Conservation (phyloP, 805 yeast species). For the Metschnikowia reukaufii region DNA sequence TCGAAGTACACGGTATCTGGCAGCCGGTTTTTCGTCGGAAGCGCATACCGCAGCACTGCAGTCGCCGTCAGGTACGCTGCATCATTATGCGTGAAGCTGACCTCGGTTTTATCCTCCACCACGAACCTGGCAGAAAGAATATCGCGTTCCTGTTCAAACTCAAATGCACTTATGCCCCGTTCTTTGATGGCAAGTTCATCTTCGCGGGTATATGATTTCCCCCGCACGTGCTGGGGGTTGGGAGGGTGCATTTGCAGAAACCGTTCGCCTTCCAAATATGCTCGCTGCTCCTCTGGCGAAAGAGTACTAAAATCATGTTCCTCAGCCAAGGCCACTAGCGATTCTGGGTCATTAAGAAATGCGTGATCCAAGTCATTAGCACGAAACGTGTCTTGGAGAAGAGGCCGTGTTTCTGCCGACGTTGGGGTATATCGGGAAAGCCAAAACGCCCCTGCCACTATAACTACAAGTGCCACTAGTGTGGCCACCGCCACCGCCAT, state of each 20-base stretch:
- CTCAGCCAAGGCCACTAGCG: conserved; percentile 34
- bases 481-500: neutral
- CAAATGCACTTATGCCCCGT: conserved; percentile 40
- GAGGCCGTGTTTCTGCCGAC: conserved; percentile 8
- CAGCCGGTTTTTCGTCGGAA: conserved; percentile 38
- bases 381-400: conserved; percentile 13
- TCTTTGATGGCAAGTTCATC: conserved; percentile 35
- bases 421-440: neutral
- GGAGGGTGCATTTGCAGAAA: conserved; percentile 35
- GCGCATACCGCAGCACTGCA: conserved; percentile 37
- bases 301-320: conserved; percentile 36
- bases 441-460: conserved; percentile 4
- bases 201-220: conserved; percentile 31
- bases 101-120: conserved; percentile 42
- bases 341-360: conserved; percentile 42
- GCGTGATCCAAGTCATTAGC: conserved; percentile 33
- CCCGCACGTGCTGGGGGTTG: conserved; percentile 30
- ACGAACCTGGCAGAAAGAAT: conserved; percentile 33
- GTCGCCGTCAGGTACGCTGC: conserved; percentile 42
- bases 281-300: conserved; percentile 43
- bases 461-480: neutral
- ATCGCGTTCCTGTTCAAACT: conserved; percentile 38
- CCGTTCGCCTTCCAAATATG: conserved; percentile 37
- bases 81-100: conserved; percentile 37
- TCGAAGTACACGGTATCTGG: conserved; percentile 62